Evolutionary conservation across 164 flowering plant genomes (phyloP), one percentile per base, ranked within the genome.

Genomic region (Annona squamosa): DNA sequence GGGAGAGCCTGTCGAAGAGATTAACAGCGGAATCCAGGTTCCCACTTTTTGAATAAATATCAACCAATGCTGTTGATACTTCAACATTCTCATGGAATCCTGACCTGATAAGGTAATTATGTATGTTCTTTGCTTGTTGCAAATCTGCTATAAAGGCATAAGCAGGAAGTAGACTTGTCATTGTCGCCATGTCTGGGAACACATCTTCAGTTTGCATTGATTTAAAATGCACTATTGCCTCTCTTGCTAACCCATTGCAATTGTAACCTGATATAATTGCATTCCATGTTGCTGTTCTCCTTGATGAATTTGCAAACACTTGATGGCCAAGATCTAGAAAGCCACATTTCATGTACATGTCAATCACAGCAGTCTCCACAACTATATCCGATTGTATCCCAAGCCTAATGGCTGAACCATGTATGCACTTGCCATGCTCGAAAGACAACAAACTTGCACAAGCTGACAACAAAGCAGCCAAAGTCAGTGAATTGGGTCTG

Each of bases 41-140:
- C 68, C 96, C 96, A 79, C 94, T 80, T 74, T 90, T 90, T 5
- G 91, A 83, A 75, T 89, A 90, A 56, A 88, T 77, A 79, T 91
- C 87, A 65, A 91, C 72, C 72, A 92, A 71, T 42, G 81, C 79
- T 26, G 93, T 88, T 16, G 86, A 75, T 63, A 82, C 80, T 67
- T 91, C 88, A 17, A 80, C 57, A 42, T 71, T 81, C 16, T 44
- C 19, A 13, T 10, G 46, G n/a, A 48, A 72, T 87, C 96, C 94
- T 26, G 87, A 80, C 71, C 77, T 81, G 75, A 82, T 77, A 3
- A 89, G 76, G 74, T 85, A 88, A 64, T 85, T 63, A 74, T 92
- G 93, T 52, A 91, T 68, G 77, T 85, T 87, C 77, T 37, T 78
- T 45, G 87, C 93, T 73, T 86, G 92, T 69, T 77, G 80, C 59